Percentiles rank a stretch among this genome's conserved stretches.
phyloP scores from a whole-genome alignment of 1,284 basidiomycete species.

The Earliella scabrosa region DNA sequence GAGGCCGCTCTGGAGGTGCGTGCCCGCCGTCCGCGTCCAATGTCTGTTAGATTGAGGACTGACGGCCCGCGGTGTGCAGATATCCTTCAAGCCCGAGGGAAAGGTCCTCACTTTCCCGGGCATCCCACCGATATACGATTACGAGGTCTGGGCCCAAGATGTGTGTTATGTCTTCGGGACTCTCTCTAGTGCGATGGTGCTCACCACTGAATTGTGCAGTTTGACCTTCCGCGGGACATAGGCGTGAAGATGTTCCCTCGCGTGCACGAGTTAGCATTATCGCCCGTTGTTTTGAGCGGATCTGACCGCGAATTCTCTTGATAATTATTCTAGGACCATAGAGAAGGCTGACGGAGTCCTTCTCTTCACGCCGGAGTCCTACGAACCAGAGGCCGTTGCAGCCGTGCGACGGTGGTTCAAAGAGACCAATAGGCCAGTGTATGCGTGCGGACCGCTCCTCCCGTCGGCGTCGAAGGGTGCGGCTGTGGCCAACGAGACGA shows the following conservation, averaged over 20 bases:
- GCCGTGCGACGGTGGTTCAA: constrained; percentile 14
- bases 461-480: not conserved
- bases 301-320: not conserved
- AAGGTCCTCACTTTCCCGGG: constrained; percentile 22
- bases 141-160: constrained; percentile 27
- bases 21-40: not conserved
- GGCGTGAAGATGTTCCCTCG: constrained; percentile 5
- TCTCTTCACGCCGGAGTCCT: constrained; percentile 17
- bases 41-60: not conserved
- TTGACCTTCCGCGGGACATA: not conserved
- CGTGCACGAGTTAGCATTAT: constrained; percentile 4
- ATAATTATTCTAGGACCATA: constrained; percentile 1
- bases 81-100: constrained; percentile 13
- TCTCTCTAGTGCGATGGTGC: too few species aligned
- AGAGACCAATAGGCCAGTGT: constrained; percentile 13
- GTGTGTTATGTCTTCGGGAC: constrained; percentile 19
- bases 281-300: too few species aligned
- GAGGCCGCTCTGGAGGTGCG: constrained; percentile 22
- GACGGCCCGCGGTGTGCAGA: too few species aligned
- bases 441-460: constrained; percentile 16
- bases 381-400: constrained; percentile 23
- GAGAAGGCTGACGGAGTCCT: constrained; percentile 16
- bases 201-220: not conserved
- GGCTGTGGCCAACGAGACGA: constrained; percentile 2
- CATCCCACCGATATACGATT: constrained; percentile 29